A percentile compares a stretch with the other conserved stretches of the same genome.
phyloP scores from a whole-genome alignment of 345 rosid genomes.

The Populus davidiana region DNA sequence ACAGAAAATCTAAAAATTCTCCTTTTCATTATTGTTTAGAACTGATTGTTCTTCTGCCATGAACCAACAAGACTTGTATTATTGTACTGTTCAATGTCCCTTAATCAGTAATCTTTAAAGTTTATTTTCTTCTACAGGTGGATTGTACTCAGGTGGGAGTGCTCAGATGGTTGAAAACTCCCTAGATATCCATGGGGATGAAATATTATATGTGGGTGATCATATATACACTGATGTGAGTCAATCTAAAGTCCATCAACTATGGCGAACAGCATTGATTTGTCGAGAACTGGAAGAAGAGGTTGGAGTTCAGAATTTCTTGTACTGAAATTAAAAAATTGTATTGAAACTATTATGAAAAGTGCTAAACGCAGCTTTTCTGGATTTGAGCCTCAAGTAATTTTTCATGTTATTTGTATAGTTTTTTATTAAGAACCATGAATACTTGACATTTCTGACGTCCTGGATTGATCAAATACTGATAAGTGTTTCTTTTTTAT shows the following conservation, averaged over 20 bases:
- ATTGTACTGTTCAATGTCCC: neutral
- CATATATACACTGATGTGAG: constrained; percentile 97
- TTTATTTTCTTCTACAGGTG: constrained; percentile 46
- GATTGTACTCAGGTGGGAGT: constrained; percentile 93
- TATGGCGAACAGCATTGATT: constrained; percentile 92
- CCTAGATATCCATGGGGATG: constrained; percentile 85
- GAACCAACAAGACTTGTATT: neutral
- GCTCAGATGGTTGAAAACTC: constrained; percentile 95
- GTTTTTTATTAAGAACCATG: neutral
- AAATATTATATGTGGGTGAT: constrained; percentile 89
- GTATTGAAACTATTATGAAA: neutral
- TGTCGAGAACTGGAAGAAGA: constrained; percentile 95
- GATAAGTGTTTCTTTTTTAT: neutral
- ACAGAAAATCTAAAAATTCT: neutral
- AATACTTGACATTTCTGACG: neutral
- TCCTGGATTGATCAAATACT: constrained; percentile 5
- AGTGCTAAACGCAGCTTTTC: neutral
- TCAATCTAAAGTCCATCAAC: constrained; percentile 82
- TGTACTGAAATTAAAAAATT: neutral
- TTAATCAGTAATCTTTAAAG: neutral
- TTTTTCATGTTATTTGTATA: neutral
- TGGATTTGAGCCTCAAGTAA: neutral
- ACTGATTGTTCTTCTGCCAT: neutral
- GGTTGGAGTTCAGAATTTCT: constrained; percentile 34
- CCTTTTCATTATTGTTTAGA: neutral